A percentile compares a stretch with the other conserved stretches of the same genome.
phyloP scores from a whole-genome alignment of 331 rosid species.

The Telfairia occidentalis region DNA sequence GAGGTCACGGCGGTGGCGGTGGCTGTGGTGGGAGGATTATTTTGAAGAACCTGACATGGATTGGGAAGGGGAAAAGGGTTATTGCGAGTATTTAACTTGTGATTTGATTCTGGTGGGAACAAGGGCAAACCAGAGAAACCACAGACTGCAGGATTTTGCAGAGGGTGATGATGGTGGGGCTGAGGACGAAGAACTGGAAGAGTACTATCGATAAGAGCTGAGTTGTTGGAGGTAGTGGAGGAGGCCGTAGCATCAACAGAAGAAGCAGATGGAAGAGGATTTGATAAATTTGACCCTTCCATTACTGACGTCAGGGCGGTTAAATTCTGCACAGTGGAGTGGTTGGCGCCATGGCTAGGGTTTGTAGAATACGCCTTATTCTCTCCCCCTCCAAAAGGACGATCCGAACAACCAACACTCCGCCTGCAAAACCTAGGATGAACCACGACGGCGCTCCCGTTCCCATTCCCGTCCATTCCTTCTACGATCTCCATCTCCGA shows the following conservation, averaged over 20 bases:
- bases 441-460: neutral
- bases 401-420: neutral
- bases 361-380: conserved; percentile 11
- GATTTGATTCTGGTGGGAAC: conserved; percentile 56
- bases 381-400: neutral
- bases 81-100: neutral
- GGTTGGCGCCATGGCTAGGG: conserved; percentile 31
- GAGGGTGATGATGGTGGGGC: conserved; percentile 9
- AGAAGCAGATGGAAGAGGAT: neutral
- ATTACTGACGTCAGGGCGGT: conserved; percentile 12
- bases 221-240: conserved; percentile 7
- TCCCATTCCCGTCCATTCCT: neutral
- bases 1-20: neutral
- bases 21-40: neutral
- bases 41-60: neutral
- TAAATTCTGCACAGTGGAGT: conserved; percentile 54
- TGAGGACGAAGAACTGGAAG: conserved; percentile 3
- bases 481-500: conserved; percentile 79
- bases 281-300: conserved; percentile 10
- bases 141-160: conserved; percentile 45
- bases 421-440: conserved; percentile 44
- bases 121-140: conserved; percentile 91
- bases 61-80: conserved; percentile 6
- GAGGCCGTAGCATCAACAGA: conserved; percentile 12
- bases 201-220: conserved; percentile 1